A percentile compares a stretch with the other conserved stretches of the same genome.
phyloP scores from a whole-genome alignment of 1,139 yeast species.

The Hemisphaericaspora xylanilytica region DNA sequence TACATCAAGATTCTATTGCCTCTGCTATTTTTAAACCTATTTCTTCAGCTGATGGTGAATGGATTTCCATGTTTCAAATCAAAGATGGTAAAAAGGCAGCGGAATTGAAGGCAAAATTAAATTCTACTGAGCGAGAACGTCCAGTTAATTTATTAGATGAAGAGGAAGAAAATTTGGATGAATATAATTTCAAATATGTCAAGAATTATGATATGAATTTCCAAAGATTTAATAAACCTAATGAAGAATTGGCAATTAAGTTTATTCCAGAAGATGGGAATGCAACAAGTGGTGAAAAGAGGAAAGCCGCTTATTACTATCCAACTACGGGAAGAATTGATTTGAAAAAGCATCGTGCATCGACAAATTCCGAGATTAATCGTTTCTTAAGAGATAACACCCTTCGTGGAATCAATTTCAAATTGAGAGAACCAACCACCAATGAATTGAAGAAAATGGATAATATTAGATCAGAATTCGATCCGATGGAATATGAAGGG shows the following conservation, averaged over 20 bases:
- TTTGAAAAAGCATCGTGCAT: slow-evolving; percentile 75
- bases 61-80: slow-evolving; percentile 70
- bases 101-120: slow-evolving; percentile 42
- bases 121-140: slow-evolving; percentile 50
- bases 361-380: slow-evolving; percentile 47
- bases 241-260: slow-evolving; percentile 46
- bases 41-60: slow-evolving; percentile 71
- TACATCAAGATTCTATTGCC: slow-evolving; percentile 45
- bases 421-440: slow-evolving; percentile 71
- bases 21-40: slow-evolving; percentile 76
- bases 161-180: slow-evolving; percentile 35
- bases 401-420: slow-evolving; percentile 54
- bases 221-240: slow-evolving; percentile 42
- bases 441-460: slow-evolving; percentile 70
- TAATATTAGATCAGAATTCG: slow-evolving; percentile 62
- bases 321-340: slow-evolving; percentile 79
- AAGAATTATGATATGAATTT: slow-evolving; percentile 83
- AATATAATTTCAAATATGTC: slow-evolving; percentile 56
- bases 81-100: slow-evolving; percentile 27
- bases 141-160: slow-evolving; percentile 43
- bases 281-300: slow-evolving; percentile 31
- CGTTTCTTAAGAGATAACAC: slow-evolving; percentile 51
- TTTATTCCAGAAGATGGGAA: slow-evolving; percentile 44
- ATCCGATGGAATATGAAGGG: slow-evolving; percentile 71
- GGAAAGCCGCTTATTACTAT: slow-evolving; percentile 66